A percentile compares a stretch with the other conserved stretches of the same genome.
These are phyloP conservation scores for Candida anutae DNA, from an alignment of 1,139 yeast genomes.

Conservation along the genomic window DNA sequence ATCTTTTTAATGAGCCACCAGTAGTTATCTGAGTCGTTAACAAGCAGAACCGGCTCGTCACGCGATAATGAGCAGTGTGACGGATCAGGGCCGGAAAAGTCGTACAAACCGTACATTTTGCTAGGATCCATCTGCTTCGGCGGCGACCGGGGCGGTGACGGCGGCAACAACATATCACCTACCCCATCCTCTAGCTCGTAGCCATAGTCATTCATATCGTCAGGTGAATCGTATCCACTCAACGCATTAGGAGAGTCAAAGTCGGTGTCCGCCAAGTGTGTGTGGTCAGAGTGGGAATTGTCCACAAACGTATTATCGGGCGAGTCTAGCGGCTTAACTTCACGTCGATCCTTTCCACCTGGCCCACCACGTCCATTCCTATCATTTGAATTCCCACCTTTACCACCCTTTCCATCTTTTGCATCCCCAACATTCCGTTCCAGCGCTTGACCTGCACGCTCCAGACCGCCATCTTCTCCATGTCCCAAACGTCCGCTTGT, in stretches of 20 bases:
- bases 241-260: neutral
- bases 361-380: neutral
- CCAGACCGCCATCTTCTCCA: neutral
- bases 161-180: conserved; percentile 28
- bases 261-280: neutral
- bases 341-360: neutral
- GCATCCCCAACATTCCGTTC: neutral
- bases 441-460: neutral
- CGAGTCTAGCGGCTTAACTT: neutral
- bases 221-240: neutral
- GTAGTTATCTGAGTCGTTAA: conserved; percentile 86
- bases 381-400: no score
- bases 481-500: neutral
- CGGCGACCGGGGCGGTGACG: conserved; percentile 72
- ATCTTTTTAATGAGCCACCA: conserved; percentile 91
- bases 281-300: neutral
- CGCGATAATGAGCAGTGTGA: conserved; percentile 77
- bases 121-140: conserved; percentile 80
- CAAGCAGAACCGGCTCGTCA: conserved; percentile 74
- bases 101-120: conserved; percentile 77
- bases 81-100: conserved; percentile 88
- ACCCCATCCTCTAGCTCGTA: neutral
- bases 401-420: neutral
- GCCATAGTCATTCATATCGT: no score
- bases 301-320: neutral